phyloP scores from a whole-genome alignment of 2,329 filamentous ascomycete species.

The Phyllosticta capitalensis region DNA sequence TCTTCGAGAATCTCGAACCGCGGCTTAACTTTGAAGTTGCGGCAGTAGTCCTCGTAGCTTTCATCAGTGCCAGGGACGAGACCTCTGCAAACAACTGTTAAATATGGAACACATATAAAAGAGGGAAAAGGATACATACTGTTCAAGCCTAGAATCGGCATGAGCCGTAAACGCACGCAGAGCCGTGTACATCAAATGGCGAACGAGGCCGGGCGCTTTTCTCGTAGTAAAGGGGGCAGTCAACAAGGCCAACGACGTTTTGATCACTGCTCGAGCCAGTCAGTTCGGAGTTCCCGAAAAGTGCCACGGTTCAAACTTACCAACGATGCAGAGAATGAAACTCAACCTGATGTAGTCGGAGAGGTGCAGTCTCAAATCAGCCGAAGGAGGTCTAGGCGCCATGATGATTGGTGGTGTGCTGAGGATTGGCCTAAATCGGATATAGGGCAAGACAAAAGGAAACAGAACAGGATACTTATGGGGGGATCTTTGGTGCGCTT shows the following conservation, averaged over 20 bases:
- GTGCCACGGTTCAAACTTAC: neutral
- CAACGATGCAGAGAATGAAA: neutral
- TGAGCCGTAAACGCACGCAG: neutral
- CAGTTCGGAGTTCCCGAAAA: neutral
- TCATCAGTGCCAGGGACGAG: neutral
- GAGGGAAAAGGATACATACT: neutral
- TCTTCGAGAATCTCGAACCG: constrained; percentile 4
- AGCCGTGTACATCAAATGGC: neutral
- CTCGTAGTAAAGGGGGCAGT: neutral
- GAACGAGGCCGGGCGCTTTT: neutral
- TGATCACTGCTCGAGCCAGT: neutral
- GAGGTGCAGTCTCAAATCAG: constrained; percentile 3
- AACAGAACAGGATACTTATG: too few relatives aligned
- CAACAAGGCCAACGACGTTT: neutral
- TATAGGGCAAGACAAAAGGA: neutral
- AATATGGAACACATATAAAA: neutral
- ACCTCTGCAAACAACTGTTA: neutral
- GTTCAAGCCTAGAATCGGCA: neutral
- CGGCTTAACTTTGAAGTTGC: neutral
- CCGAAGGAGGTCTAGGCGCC: neutral
- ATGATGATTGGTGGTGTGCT: neutral
- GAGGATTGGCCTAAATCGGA: neutral
- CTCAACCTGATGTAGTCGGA: neutral
- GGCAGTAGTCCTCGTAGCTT: constrained; percentile 1
- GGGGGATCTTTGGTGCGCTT: neutral